Base-by-base conservation (phyloP, 2,329 filamentous ascomycete genomes). In the Penicillium sp. region DNA sequence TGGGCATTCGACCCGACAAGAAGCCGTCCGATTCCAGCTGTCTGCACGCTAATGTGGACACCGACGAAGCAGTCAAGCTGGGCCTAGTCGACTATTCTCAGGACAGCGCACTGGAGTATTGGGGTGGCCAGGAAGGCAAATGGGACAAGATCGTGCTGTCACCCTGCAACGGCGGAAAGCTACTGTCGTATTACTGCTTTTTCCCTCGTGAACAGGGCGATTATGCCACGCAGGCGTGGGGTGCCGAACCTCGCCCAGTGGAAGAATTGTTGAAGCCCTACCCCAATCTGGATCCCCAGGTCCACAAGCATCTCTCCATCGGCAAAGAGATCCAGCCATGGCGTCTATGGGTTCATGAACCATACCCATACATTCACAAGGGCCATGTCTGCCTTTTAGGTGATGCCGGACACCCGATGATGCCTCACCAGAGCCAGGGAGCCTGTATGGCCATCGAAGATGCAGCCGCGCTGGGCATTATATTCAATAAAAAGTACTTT, bases 71-170 rank as follows among this genome's bases (percentile, higher is more conserved):
- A 1, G 75, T 81, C 27, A 72, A 73, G 49, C 71, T 80, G 1
- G 83, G 83, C 2, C 75, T 87, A 0, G 75, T 81, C 28, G 81
- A 87, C 63, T 86, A 84, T 67, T 81, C 81, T 0, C 61, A 75
- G 29, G 66, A 87, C 68, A 72, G 66, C 24, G 83, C 83, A 0
- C 72, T 88, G 0, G 81, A 88, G 65, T 87, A 86, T 72, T 87
- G 84, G 84, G 84, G 84, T 24, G 84, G 84, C 45, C 66, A 68
- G 40, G 64, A 67, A 43, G 79, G 83, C 47, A 81, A 80, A 60
- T 81, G 74, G 75, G 80, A 86, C 66, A 88, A 87, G 74, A 87
- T 88, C 50, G 84, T 87, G 4, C 72, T 87, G 1, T 86, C 82
- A 0, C 82, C 84, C 4, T 87, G 84, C 70, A 84, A 86, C 60